Base-by-base conservation (phyloP, 108 stramenopile genomes). In the Mayamaea pseudoterrestris region DNA sequence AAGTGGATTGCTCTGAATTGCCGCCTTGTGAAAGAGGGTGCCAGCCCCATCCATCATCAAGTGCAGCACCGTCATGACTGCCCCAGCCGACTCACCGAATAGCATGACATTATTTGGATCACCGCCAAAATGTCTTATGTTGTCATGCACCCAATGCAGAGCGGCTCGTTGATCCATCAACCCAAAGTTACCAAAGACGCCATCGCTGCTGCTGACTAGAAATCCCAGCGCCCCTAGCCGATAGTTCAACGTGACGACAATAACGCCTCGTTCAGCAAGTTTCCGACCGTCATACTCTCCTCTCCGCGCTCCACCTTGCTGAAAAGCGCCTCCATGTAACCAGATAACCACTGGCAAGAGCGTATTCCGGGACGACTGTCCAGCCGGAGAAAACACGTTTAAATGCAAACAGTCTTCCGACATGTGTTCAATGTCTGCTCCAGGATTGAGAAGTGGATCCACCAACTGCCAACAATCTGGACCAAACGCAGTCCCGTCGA, bases 51-150 rank as follows among this genome's bases (percentile, higher is more conserved):
- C 71, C 85, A 78, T 80, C 43, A 57, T 50, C 17, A 89, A 26
- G 47, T 93, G 92, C 50, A 83, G 52, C 18, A 80, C 80, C 36
- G 84, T 80, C 58, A 73, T 78, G 59, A 90, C 88, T 14, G 70
- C 68, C 9, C 93, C 93, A 1, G 89, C 83, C 42, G 67, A 69
- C 41, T 80, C 80, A 20, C 93, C 93, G 63, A 90, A 90, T 2
- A 93, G 50, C 8, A 84, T 87, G 28, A 93, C 78, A 42, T 57
- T 57, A 32, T 68, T 41, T 6, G 83, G 71, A 67, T 93, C 77
- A 23, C 93, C 93, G n/a, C 93, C 88, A 65, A 93, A 93, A 12
- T 63, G 37, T 12, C 46, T 50, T 53, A 90, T 85, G 47, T 86
- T 79, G 7, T 66, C 60, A 44, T 80, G 59, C 34, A 89, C 68